Conservation (phyloP, 768 basidiomycete species). For the Pisolithus microcarpus region DNA sequence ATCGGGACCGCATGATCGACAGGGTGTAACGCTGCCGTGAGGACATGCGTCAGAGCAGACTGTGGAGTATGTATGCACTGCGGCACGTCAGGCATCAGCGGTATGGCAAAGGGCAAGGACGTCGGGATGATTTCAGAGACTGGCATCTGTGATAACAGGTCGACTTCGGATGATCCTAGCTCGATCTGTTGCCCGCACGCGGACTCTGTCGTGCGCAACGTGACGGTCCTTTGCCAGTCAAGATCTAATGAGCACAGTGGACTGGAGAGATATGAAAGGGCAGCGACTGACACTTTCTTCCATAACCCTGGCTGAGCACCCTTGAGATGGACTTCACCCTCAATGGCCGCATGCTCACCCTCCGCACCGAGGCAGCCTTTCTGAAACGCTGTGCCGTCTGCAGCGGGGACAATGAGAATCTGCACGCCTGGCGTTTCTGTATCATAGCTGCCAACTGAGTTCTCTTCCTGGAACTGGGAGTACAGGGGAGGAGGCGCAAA, state of each 20-base stretch:
- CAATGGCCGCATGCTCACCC: conserved; percentile 73
- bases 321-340: conserved; percentile 85
- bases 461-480: conserved; percentile 37
- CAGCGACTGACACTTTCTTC: conserved; percentile 59
- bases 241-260: conserved; percentile 8
- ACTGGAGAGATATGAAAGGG: conserved; percentile 7
- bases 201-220: conserved; percentile 59
- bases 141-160: conserved; percentile 43
- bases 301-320: conserved; percentile 51
- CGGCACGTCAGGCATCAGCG: conserved; percentile 70
- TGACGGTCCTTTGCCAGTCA: conserved; percentile 45
- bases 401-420: conserved; percentile 67
- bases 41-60: conserved; percentile 63
- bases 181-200: conserved; percentile 60
- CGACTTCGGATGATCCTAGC: conserved; percentile 49
- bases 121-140: conserved; percentile 42
- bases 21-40: conserved; percentile 62
- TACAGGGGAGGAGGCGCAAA: conserved; percentile 52
- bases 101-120: conserved; percentile 74
- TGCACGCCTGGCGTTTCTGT: conserved; percentile 39
- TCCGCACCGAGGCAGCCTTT: conserved; percentile 81
- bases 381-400: conserved; percentile 71
- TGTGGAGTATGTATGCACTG: conserved; percentile 73
- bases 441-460: conserved; percentile 13
- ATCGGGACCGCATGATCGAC: conserved; percentile 30